Evolutionary conservation across 2,329 filamentous ascomycete genomes (phyloP), one percentile per base, ranked within the genome.

Genomic region (Colletotrichum orchidophilum): DNA sequence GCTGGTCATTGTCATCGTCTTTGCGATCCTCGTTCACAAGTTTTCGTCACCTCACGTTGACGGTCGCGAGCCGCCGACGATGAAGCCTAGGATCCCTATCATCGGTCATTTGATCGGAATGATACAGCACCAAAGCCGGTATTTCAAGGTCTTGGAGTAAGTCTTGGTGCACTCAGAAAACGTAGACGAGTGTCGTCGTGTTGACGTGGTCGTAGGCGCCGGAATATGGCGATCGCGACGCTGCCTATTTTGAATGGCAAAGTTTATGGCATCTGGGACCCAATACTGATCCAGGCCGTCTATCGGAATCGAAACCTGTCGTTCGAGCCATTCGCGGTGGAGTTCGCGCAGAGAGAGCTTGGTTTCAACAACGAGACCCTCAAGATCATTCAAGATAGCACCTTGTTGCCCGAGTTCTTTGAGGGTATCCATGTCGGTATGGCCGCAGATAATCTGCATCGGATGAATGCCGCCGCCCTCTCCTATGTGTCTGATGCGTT

Each of bases 31-130:
- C 5, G 12, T 68, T 3, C 35, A 11, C 4, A 63, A 26, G n/a
- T 11, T 68, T n/a, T 53, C 58, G 21, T 59, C 57, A 3, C 64
- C 68, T 11, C n/a, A 49, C 24, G 35, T 79, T 3, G 78, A 81
- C 52, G 75, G 78, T 5, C 76, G 78, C 57, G 85, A 87, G 69
- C 85, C 86, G 9, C 83, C 84, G 5, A 64, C 81, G 1, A 46
- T 86, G 42, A 80, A 80, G 31, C 77, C 83, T 4, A 76, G 60
- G n/a, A 78, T 87, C 31, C 86, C 86, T 0, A 76, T 83, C 42
- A 74, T 87, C 50, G 86, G 86, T 1, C 86, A 87, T 71, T 76
- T 86, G 27, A 74, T 87, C 33, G 82, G 83, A 8, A 78, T 86
- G 75, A 74, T 85, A 29, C 73, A 77, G 60, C 75, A 79, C 57